Conservation (phyloP, 2,329 filamentous ascomycete species). For the Fusarium oligoseptatum region DNA sequence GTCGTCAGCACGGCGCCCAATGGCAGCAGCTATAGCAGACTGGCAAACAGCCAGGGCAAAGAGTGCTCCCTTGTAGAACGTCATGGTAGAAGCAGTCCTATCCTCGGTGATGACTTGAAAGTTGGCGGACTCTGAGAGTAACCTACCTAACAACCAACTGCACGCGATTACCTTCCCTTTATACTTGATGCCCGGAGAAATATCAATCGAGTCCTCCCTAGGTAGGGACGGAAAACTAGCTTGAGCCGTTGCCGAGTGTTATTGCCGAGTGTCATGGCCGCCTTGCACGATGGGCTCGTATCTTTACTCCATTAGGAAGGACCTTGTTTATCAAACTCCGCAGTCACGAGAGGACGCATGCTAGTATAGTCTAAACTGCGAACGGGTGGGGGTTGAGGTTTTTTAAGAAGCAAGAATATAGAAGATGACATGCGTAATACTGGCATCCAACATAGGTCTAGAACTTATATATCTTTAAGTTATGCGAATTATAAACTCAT, state of each 20-base stretch:
- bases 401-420: not conserved
- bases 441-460: not conserved
- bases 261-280: not conserved
- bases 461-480: not conserved
- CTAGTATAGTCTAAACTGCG: not conserved
- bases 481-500: too few relatives aligned
- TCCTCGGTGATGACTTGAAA: not conserved
- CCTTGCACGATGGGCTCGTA: not conserved
- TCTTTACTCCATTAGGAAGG: not conserved
- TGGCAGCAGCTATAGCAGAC: not conserved
- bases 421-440: not conserved
- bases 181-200: not conserved
- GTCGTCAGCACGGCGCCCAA: not conserved
- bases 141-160: not conserved
- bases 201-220: not conserved
- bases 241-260: not conserved
- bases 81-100: not conserved
- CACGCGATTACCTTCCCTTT: not conserved
- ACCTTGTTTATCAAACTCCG: not conserved
- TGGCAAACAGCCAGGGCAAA: not conserved
- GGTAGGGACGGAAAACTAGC: not conserved
- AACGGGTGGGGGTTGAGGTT: not conserved
- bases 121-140: not conserved
- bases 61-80: not conserved
- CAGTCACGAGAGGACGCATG: not conserved